Evolutionary conservation across 768 basidiomycete genomes (phyloP), one percentile per base, ranked within the genome.

Genomic region (Boletellus ananas): DNA sequence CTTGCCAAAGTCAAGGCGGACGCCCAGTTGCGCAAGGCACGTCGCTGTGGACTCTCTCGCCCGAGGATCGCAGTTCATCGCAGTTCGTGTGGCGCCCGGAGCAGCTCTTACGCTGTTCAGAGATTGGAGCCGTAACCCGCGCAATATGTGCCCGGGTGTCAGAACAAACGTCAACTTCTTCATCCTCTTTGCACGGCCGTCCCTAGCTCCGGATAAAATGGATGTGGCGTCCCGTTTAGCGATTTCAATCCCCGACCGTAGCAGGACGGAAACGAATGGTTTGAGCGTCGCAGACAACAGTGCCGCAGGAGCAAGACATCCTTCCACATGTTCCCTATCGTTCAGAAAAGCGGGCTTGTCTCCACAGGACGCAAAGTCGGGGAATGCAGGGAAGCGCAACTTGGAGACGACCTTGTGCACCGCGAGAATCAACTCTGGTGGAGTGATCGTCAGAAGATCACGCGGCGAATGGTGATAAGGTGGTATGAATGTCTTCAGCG

Each of bases 131-230:
- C 55, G 53, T 34, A 75, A 50, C 31, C 72, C 74, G n/a, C 72
- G 70, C 43, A 73, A 45, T 37, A 76, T 47, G 50, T 76, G 74
- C 29, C 67, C 58, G 3, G 73, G 74, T 1, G 73, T 72, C 39
- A 76, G 58, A 39, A 71, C 43, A 11, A 64, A 57, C 9, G 58
- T 52, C 45, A 56, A 35, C 51, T 56, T 62, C 17, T 60, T 66
- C 50, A n/a, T 43, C 47, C 52, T 63, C 48, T 52, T 60, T 47
- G 60, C 47, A 25, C 62, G 57, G 25, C 54, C 50, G 23, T 43
- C 37, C 50, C 56, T 63, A 23, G 48, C 50, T 33, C 43, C 54
- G 17, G 59, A 58, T 20, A 45, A 50, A 45, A 57, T 43, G 4
- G 64, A 62, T 34, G 50, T 56, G 42, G 67, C 62, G 47, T 73